phyloP scores from a whole-genome alignment of 257 asterid genomes.

The Ophiorrhiza pumila region DNA sequence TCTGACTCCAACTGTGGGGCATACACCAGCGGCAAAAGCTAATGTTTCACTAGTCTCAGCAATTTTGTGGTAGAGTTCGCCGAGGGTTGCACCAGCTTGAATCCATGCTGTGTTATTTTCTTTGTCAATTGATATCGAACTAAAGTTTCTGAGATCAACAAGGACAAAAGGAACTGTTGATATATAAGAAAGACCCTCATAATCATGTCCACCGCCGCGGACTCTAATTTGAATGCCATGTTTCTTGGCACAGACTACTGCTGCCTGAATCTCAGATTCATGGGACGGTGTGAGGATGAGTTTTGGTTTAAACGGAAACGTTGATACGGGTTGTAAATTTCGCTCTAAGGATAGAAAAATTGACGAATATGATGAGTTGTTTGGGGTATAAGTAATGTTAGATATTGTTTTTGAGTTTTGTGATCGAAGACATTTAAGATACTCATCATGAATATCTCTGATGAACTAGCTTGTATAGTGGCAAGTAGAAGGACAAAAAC shows the following conservation, averaged over 20 bases:
- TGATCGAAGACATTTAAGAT: conserved; percentile 8
- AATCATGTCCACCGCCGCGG: conserved; percentile 50
- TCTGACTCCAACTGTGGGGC: conserved; percentile 47
- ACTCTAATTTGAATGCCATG: conserved; percentile 28
- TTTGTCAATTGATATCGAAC: conserved; percentile 21
- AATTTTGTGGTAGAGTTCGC: conserved; percentile 33
- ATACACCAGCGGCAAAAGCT: conserved; percentile 37
- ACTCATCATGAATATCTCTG: background rate
- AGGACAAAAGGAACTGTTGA: conserved; percentile 31
- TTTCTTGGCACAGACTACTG: conserved; percentile 30
- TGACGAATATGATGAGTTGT: conserved; percentile 5
- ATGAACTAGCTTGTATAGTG: background rate
- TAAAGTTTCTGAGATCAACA: conserved; percentile 34
- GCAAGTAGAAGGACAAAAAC: background rate
- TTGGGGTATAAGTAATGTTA: conserved; percentile 1
- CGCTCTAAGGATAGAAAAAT: background rate
- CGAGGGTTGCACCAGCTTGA: conserved; percentile 37
- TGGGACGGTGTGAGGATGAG: conserved; percentile 33
- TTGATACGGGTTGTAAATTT: background rate
- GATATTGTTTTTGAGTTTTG: background rate
- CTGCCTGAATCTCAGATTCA: conserved; percentile 33
- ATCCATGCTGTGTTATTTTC: conserved; percentile 41
- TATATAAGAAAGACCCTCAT: conserved; percentile 40
- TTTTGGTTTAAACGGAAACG: conserved; percentile 12
- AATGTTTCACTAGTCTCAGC: conserved; percentile 23